Percentiles rank a stretch among this genome's conserved stretches.
phyloP scores from a whole-genome alignment of 768 basidiomycete species.

The Xanthoconium purpureum region DNA sequence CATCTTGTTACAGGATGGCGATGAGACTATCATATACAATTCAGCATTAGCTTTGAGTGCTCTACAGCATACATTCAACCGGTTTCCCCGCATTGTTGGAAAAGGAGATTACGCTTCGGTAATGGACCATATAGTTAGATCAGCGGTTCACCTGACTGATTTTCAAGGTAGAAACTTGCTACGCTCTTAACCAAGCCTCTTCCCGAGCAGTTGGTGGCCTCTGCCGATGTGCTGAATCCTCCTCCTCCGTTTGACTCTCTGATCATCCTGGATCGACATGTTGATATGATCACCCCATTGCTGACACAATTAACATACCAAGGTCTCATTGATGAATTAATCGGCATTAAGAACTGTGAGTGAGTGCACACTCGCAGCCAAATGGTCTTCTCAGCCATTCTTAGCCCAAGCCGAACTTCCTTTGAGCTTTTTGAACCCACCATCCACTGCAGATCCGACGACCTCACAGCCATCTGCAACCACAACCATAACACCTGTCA shows the following conservation, averaged over 20 bases:
- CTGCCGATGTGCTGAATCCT: conserved; percentile 41
- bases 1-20: conserved; percentile 70
- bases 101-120: conserved; percentile 89
- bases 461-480: conserved; percentile 43
- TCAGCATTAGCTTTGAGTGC: conserved; percentile 83
- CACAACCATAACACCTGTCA: conserved; percentile 49
- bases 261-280: conserved; percentile 84
- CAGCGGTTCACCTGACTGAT: conserved; percentile 7
- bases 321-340: conserved; percentile 89
- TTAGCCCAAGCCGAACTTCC: conserved; percentile 81
- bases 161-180: conserved; percentile 60
- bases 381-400: conserved; percentile 1
- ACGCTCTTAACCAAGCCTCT: conserved; percentile 63
- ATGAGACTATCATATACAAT: conserved; percentile 86
- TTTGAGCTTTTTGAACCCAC: conserved; percentile 60
- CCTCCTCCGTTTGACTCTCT: conserved; percentile 77
- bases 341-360: conserved; percentile 88
- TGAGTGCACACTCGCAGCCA: background rate
- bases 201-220: conserved; percentile 38
- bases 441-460: conserved; percentile 41
- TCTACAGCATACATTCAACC: conserved; percentile 80
- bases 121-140: conserved; percentile 19
- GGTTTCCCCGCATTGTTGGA: conserved; percentile 87
- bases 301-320: conserved; percentile 96
- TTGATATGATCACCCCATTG: conserved; percentile 94